Conservation (phyloP, 495 filamentous ascomycete species). For the Penicillium manginii region DNA sequence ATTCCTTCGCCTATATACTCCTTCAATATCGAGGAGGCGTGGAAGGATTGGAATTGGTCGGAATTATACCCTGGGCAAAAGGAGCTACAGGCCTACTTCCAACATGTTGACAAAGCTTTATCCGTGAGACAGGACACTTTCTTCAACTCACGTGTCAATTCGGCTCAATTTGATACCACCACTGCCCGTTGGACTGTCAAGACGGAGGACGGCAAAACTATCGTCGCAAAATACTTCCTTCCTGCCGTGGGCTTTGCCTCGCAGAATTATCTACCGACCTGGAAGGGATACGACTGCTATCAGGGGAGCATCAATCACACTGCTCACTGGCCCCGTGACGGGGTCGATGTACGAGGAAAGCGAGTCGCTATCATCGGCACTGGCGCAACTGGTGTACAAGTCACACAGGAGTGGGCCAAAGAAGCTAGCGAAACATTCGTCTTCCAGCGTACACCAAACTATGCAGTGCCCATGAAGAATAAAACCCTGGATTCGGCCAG, state of each 20-base stretch:
- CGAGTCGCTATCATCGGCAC: conserved; percentile 61
- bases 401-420: conserved; percentile 54
- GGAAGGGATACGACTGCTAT: conserved; percentile 56
- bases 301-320: conserved; percentile 58
- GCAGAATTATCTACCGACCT: conserved; percentile 49
- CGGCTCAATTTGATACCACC: conserved; percentile 43
- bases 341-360: conserved; percentile 53
- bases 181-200: conserved; percentile 49
- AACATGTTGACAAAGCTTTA: conserved; percentile 54
- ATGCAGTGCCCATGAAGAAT: conserved; percentile 55
- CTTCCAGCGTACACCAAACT: conserved; percentile 60
- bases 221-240: conserved; percentile 53
- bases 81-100: conserved; percentile 60
- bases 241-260: conserved; percentile 42
- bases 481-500: not conserved
- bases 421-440: conserved; percentile 44
- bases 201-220: conserved; percentile 49
- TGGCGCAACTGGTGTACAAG: conserved; percentile 62
- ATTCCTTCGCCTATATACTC: conserved; percentile 53
- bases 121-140: conserved; percentile 54
- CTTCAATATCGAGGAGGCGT: conserved; percentile 54
- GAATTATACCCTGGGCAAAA: conserved; percentile 52
- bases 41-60: conserved; percentile 57
- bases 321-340: conserved; percentile 59
- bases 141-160: conserved; percentile 52